phyloP scores from a whole-genome alignment of 2,329 filamentous ascomycete species.

The Fusarium sp. region DNA sequence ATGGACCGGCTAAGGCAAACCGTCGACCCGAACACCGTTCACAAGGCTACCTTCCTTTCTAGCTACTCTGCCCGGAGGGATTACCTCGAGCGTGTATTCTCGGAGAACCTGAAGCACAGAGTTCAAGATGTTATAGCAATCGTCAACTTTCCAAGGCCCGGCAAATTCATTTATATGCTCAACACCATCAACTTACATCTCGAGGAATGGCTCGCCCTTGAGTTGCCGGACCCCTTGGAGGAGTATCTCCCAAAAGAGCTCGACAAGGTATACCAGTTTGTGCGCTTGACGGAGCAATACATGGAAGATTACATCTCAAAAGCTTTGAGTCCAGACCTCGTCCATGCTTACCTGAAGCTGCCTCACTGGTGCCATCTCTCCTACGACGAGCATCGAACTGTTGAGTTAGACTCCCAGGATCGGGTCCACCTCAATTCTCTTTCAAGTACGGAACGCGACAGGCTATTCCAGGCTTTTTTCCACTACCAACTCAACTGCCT shows the following conservation, averaged over 20 bases:
- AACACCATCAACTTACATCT: background rate
- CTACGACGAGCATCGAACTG: background rate
- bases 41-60: background rate
- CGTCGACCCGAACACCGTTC: background rate
- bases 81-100: background rate
- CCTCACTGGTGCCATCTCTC: constrained; percentile 6
- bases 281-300: background rate
- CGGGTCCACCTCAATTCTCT: background rate
- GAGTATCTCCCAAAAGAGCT: background rate
- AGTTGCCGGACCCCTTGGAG: background rate
- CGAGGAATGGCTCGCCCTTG: background rate
- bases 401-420: background rate
- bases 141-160: background rate
- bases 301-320: constrained; percentile 22
- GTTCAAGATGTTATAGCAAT: constrained; percentile 10
- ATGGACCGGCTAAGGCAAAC: background rate
- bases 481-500: constrained; percentile 9
- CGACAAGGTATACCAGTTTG: background rate
- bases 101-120: background rate
- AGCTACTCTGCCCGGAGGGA: background rate
- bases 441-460: background rate
- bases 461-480: constrained; percentile 7
- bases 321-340: constrained; percentile 3
- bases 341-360: background rate
- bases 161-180: background rate